Percentiles rank a stretch among this genome's conserved stretches.
Evolutionary conservation across 192 early-diverging fungal species (phyloP).

Genomic region (Entrophospora sp.): DNA sequence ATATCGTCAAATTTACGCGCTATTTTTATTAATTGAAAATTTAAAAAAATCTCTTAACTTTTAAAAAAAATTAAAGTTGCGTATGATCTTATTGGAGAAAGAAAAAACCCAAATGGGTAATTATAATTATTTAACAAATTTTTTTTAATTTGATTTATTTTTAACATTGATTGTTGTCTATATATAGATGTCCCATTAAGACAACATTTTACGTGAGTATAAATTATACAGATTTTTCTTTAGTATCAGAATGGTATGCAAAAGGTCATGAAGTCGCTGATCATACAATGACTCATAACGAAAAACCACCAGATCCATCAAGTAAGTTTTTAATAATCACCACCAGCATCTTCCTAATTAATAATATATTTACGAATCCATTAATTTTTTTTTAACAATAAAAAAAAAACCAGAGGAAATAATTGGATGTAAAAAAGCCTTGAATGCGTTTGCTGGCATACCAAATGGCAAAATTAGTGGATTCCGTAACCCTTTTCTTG

Average conservation of each 20-base stretch:
- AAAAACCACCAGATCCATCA: constrained; percentile 23
- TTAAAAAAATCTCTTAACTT: neutral
- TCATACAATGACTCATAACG: constrained; percentile 45
- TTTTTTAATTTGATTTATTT: neutral
- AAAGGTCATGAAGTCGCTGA: constrained; percentile 44
- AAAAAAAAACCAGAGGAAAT: no score
- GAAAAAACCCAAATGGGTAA: constrained; percentile 10
- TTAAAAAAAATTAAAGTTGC: neutral
- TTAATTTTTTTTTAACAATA: neutral
- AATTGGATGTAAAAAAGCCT: constrained; percentile 25
- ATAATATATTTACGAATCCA: neutral
- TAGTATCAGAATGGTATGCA: constrained; percentile 54
- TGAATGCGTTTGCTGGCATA: constrained; percentile 50
- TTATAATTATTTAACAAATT: constrained; percentile 22
- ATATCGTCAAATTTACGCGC: neutral
- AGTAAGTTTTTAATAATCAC: constrained; percentile 16
- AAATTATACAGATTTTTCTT: constrained; percentile 50
- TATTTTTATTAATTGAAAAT: no score
- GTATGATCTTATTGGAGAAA: neutral
- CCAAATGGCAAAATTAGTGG: constrained; percentile 48
- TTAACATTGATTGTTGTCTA: neutral
- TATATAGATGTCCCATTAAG: constrained; percentile 41
- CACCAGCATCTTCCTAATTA: no score
- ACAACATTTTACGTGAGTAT: constrained; percentile 56
- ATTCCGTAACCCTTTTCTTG: constrained; percentile 59